phyloP scores from a whole-genome alignment of 306 rosid species.

The Sechiopsis laciniata region DNA sequence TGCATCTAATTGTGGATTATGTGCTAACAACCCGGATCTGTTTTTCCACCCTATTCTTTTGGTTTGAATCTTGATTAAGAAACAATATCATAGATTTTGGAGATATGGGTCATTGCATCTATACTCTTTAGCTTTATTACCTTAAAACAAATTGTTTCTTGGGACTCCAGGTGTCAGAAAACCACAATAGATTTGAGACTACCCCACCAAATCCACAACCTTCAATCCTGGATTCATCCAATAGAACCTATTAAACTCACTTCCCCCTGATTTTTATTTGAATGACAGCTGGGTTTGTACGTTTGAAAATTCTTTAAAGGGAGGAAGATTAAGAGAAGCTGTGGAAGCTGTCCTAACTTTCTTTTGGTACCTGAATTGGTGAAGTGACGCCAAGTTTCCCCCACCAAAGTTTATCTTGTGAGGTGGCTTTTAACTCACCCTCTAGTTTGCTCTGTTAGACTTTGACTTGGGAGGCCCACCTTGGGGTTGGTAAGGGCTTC shows the following conservation, averaged over 20 bases:
- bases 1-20: slow-evolving; percentile 35
- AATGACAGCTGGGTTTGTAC: slow-evolving; percentile 48
- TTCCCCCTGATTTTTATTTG: slow-evolving; percentile 25
- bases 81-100: slow-evolving; percentile 28
- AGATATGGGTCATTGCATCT: slow-evolving; percentile 45
- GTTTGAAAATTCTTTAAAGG: slow-evolving; percentile 35
- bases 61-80: slow-evolving; percentile 19
- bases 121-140: slow-evolving; percentile 31
- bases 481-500: slow-evolving; percentile 78
- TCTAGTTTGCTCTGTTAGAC: slow-evolving; percentile 36
- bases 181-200: slow-evolving; percentile 40
- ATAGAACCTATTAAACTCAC: slow-evolving; percentile 27
- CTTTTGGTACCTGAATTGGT: slow-evolving; percentile 26
- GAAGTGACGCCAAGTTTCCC: slow-evolving; percentile 35
- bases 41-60: slow-evolving; percentile 23
- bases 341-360: slow-evolving; percentile 17
- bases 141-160: slow-evolving; percentile 18
- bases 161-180: slow-evolving; percentile 46
- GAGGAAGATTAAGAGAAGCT: slow-evolving; percentile 11
- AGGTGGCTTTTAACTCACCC: slow-evolving; percentile 22
- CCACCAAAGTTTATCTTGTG: slow-evolving; percentile 33
- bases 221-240: slow-evolving; percentile 31
- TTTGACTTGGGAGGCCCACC: slow-evolving; percentile 57
- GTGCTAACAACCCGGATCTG: slow-evolving; percentile 41
- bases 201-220: slow-evolving; percentile 40